Conservation (phyloP, 345 rosid species). For the Raphanus raphanistrum region DNA sequence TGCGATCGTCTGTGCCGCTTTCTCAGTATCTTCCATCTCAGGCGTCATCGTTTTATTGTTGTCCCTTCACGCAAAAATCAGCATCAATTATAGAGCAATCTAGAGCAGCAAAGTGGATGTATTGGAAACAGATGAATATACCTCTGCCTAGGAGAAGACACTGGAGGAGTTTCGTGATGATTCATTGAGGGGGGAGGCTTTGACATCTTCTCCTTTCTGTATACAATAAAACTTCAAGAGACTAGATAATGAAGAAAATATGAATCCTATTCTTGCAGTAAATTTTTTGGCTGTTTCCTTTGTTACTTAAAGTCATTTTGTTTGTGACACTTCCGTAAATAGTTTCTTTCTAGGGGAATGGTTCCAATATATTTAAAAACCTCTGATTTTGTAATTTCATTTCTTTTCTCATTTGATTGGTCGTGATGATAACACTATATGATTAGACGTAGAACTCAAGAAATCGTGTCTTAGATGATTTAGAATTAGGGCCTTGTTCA, state of each 20-base stretch:
- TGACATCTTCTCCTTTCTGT: conserved; percentile 53
- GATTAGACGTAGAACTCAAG: conserved; percentile 8
- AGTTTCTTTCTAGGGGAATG: neutral
- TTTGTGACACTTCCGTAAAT: neutral
- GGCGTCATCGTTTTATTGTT: conserved; percentile 42
- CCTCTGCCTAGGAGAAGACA: conserved; percentile 22
- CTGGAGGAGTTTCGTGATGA: conserved; percentile 23
- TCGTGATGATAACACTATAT: neutral
- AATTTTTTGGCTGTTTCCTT: neutral
- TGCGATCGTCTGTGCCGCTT: conserved; percentile 64
- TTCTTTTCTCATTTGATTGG: neutral
- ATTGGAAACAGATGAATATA: neutral
- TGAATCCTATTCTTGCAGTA: neutral
- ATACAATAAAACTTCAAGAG: neutral
- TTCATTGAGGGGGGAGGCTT: conserved; percentile 55
- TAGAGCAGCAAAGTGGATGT: neutral
- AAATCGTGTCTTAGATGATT: neutral
- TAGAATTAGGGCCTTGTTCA: neutral
- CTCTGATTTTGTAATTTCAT: neutral
- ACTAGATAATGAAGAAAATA: neutral
- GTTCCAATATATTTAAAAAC: neutral
- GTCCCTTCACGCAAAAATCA: conserved; percentile 44
- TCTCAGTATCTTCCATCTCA: conserved; percentile 54
- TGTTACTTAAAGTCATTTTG: neutral
- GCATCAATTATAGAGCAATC: neutral